Evolutionary conservation across 371 early-diverging fungal genomes (phyloP).

Genomic region (Syncephalis fuscata): DNA sequence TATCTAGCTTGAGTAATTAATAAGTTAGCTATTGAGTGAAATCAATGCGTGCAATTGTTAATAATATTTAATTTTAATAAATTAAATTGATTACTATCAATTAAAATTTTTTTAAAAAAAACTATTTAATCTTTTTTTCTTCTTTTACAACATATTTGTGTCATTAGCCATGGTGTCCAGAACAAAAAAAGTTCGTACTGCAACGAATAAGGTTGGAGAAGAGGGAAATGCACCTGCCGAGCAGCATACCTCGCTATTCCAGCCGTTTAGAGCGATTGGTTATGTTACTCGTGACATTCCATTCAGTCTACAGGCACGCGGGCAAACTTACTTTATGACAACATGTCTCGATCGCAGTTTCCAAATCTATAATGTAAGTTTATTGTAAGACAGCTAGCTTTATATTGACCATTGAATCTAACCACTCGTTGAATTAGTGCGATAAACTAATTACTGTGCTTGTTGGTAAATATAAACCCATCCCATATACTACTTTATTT

Average conservation of each 20-base stretch:
- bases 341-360: constrained; percentile 71
- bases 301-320: constrained; percentile 60
- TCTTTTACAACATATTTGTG: too few relatives aligned
- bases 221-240: too few relatives aligned
- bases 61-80: too few relatives aligned
- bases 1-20: too few relatives aligned
- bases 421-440: constrained; percentile 10
- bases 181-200: too few relatives aligned
- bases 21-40: too few relatives aligned
- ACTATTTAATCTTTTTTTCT: too few relatives aligned
- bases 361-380: constrained; percentile 62
- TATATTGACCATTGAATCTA: background rate
- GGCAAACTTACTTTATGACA: constrained; percentile 62
- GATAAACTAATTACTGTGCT: constrained; percentile 42
- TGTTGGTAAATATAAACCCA: constrained; percentile 17
- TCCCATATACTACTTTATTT: background rate
- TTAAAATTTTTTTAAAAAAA: too few relatives aligned
- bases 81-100: too few relatives aligned
- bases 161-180: too few relatives aligned
- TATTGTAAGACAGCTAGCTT: background rate
- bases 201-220: too few relatives aligned
- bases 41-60: too few relatives aligned
- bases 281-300: constrained; percentile 70
- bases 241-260: constrained; percentile 16
- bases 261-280: constrained; percentile 79